These are phyloP conservation scores for Diplodia intermedia DNA, from an alignment of 2,329 filamentous ascomycete genomes.

Conservation along the genomic window DNA sequence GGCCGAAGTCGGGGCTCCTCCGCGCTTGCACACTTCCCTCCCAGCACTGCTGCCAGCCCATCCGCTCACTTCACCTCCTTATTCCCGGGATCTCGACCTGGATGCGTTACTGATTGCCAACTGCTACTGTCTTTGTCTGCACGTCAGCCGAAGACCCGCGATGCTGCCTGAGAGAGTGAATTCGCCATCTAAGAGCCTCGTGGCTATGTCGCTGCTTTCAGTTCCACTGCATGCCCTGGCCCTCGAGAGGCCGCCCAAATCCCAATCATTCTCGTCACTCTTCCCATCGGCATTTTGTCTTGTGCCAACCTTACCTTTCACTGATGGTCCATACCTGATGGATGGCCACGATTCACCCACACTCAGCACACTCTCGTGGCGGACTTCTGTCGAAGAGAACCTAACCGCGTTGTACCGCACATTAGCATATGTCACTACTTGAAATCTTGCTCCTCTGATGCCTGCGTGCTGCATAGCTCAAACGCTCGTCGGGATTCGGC, in stretches of 20 bases:
- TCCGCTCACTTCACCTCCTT: neutral
- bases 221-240: neutral
- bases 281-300: neutral
- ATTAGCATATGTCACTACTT: neutral
- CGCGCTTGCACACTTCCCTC: neutral
- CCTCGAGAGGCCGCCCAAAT: neutral
- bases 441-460: neutral
- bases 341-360: neutral
- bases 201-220: neutral
- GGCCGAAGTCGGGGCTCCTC: neutral
- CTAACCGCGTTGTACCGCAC: neutral
- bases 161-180: neutral
- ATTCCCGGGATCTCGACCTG: neutral
- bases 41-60: neutral
- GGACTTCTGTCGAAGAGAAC: neutral
- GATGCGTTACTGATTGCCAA: neutral
- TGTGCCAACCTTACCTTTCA: neutral
- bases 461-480: neutral
- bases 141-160: too few relatives aligned
- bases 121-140: neutral
- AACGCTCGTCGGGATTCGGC: neutral
- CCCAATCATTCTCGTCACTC: neutral
- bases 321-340: neutral
- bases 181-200: neutral
- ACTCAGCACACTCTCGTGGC: neutral